Conservation (phyloP, 2,329 filamentous ascomycete species). For the Beauveria australis region DNA sequence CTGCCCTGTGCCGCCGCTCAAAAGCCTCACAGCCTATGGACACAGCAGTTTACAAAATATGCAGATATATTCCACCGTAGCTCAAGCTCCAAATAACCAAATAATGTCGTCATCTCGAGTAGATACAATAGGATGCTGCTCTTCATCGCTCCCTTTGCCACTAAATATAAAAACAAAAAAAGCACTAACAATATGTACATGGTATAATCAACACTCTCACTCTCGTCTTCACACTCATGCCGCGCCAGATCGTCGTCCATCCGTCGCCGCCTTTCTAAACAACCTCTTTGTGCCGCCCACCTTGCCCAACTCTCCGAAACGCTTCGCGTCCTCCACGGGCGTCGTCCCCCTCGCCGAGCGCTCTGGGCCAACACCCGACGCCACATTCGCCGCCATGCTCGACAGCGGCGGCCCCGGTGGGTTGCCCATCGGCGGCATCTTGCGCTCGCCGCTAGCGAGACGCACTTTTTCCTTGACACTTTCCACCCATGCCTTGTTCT, state of each 20-base stretch:
- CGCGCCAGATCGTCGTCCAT: conserved; percentile 1
- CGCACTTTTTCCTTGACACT: conserved; percentile 75
- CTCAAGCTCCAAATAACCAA: neutral
- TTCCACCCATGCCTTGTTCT: conserved; percentile 74
- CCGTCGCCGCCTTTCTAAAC: conserved; percentile 41
- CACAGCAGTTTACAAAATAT: neutral
- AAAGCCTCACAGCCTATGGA: too few species aligned
- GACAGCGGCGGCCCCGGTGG: conserved; percentile 11
- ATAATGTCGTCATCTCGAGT: neutral
- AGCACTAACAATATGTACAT: neutral
- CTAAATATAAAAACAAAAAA: neutral
- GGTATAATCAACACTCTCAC: conserved; percentile 4
- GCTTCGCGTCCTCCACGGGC: conserved; percentile 20
- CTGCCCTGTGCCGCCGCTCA: too few species aligned
- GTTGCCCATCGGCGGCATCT: conserved; percentile 21
- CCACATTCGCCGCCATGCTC: neutral
- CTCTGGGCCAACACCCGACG: neutral
- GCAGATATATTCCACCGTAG: neutral
- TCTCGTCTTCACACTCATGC: neutral
- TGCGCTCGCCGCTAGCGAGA: conserved; percentile 54
- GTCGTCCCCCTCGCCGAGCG: neutral
- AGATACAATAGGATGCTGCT: neutral
- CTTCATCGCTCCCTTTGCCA: neutral
- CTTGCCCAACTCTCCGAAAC: conserved; percentile 63
- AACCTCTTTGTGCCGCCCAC: conserved; percentile 66